Base-by-base conservation (phyloP, 1,284 basidiomycete genomes). In the Ustilago tritici region DNA sequence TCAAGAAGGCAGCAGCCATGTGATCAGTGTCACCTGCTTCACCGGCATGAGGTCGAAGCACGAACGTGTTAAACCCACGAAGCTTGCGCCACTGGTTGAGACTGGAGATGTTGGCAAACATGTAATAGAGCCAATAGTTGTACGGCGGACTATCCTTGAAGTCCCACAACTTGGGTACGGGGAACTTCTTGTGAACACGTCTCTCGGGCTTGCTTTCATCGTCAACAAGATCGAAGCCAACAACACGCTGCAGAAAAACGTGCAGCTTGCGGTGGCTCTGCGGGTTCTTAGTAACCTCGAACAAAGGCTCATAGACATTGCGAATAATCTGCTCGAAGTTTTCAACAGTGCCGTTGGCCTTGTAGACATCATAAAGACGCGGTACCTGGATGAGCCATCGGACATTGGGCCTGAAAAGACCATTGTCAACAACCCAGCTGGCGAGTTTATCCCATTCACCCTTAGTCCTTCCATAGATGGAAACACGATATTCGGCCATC, bases 1-100 rank as follows among this genome's bases (percentile, higher is more conserved):
- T 95, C 32, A 99, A 90, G 90, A 95, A 99, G 2, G 96, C 93
- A 0, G 96, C 93, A 0, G 95, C 94, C 23, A 99, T 90, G 87
- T 99, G 97, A 86, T 99, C 96, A 0, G 97, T 94, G 86, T 99
- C 97, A 47, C 97, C 97, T 1, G 97, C 97, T 88, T 99, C 97
- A 62, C 97, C 97, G 32, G 93, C 93, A 87, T 99, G 97, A 0
- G 97, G 97, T 47, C 97, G 92, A 66, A 99, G 91, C 43, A 98
- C 96, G 85, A 99, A 96, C 0, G 96, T 99, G 38, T 65, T 98
- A 88, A 99, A 99, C 6, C 95, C 95, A 46, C 96, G 89, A 23
- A 75, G 64, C 89, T 88, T 65, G 90, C 97, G 90, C 95, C 95
- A 99, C 63, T 93, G 91, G 86, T 99, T 99, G 68, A 99, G 88